Evolutionary conservation across 768 basidiomycete genomes (phyloP).

Genomic region (Brasilioporus rufonigricans): DNA sequence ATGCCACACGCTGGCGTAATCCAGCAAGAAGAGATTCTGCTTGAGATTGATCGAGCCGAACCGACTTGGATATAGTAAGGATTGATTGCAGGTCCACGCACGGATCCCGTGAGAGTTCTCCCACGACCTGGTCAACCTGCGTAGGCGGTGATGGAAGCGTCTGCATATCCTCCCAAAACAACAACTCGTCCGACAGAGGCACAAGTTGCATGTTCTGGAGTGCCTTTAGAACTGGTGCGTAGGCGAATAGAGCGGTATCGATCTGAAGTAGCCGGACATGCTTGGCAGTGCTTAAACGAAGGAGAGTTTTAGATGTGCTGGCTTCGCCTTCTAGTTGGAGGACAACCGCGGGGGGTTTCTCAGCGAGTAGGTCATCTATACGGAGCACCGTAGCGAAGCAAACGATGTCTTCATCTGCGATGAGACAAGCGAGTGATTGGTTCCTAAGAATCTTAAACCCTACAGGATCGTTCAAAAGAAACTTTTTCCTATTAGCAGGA

Average conservation of each 20-base stretch:
- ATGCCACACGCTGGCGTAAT: conserved; percentile 51
- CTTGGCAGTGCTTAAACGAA: conserved; percentile 38
- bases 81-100: conserved; percentile 38
- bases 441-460: conserved; percentile 46
- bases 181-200: conserved; percentile 50
- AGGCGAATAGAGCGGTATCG: conserved; percentile 62
- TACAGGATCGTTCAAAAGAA: conserved; percentile 35
- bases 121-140: conserved; percentile 24
- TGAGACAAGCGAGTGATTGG: conserved; percentile 53
- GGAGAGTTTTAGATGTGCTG: conserved; percentile 40
- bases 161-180: conserved; percentile 48
- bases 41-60: conserved; percentile 55
- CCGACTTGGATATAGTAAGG: conserved; percentile 35
- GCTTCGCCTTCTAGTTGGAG: conserved; percentile 52
- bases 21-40: conserved; percentile 45
- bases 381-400: conserved; percentile 56
- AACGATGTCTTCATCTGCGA: conserved; percentile 46
- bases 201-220: conserved; percentile 49
- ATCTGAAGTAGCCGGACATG: conserved; percentile 51
- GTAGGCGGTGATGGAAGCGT: conserved; percentile 5
- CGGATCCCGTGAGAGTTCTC: conserved; percentile 31
- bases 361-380: conserved; percentile 50
- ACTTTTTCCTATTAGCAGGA: conserved; percentile 36
- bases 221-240: conserved; percentile 58
- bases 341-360: conserved; percentile 48